phyloP scores from a whole-genome alignment of 2,329 filamentous ascomycete species.

The Epichloe uncinata region DNA sequence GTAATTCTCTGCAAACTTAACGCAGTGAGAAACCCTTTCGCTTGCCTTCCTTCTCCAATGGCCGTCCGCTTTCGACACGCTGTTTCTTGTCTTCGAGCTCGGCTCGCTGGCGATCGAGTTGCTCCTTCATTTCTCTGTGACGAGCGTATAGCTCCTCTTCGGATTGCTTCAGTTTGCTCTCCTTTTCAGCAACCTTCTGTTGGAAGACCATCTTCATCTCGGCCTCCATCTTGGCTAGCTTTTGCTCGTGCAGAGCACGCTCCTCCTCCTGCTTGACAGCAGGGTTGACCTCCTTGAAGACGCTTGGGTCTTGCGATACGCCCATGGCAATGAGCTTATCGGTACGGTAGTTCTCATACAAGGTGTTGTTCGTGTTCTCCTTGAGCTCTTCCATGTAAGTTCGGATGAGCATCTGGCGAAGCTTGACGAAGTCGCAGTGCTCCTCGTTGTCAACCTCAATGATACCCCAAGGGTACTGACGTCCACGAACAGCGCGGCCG shows the following conservation, averaged over 20 bases:
- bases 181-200: constrained; percentile 98
- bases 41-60: constrained; percentile 95
- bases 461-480: constrained; percentile 93
- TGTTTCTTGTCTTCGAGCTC: constrained; percentile 98
- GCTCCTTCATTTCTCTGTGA: constrained; percentile 99
- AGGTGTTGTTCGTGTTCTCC: constrained; percentile 97
- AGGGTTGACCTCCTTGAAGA: constrained; percentile 99
- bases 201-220: constrained; percentile 99
- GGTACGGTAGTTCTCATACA: constrained; percentile 99
- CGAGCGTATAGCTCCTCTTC: constrained; percentile 97
- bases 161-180: constrained; percentile 98
- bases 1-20: constrained; percentile 36
- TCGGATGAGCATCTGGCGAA: constrained; percentile 98
- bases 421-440: constrained; percentile 99
- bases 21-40: constrained; percentile 99
- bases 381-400: constrained; percentile 99
- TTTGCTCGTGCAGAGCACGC: constrained; percentile 94
- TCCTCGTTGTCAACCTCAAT: constrained; percentile 99
- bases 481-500: constrained; percentile 89
- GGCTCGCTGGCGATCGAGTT: constrained; percentile 84
- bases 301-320: constrained; percentile 93
- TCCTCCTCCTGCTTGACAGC: constrained; percentile 99
- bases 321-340: constrained; percentile 99
- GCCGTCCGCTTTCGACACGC: constrained; percentile 86
- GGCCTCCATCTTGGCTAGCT: constrained; percentile 99